These are phyloP conservation scores for Sisymbrium altissimum DNA, from an alignment of 345 rosid species.

Conservation along the genomic window DNA sequence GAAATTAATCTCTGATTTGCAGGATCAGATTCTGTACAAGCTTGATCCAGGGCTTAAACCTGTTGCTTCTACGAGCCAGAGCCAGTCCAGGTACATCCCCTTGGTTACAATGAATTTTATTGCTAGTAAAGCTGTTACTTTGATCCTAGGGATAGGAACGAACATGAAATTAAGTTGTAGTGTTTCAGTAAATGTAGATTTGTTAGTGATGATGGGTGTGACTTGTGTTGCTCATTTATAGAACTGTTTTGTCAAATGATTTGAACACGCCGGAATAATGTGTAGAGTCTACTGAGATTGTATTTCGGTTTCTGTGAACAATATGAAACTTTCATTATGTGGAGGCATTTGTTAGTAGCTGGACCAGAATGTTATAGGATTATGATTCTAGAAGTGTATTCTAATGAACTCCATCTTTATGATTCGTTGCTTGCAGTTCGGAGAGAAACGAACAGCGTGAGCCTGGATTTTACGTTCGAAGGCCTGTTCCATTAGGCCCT, in stretches of 20 bases:
- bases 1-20: slow-evolving; percentile 50
- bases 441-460: slow-evolving; percentile 39
- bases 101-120: no score
- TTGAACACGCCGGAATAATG: neutral
- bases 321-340: neutral
- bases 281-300: neutral
- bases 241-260: neutral
- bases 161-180: neutral
- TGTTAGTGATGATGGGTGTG: neutral
- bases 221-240: neutral
- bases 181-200: neutral
- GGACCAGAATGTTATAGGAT: neutral
- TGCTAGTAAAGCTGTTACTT: no score
- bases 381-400: neutral
- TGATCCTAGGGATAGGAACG: neutral
- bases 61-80: slow-evolving; percentile 28
- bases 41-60: slow-evolving; percentile 34
- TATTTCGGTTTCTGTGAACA: neutral
- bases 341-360: slow-evolving; percentile 10
- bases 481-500: slow-evolving; percentile 41
- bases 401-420: neutral
- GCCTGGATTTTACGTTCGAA: slow-evolving; percentile 18
- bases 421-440: slow-evolving; percentile 35
- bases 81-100: slow-evolving; percentile 34
- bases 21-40: slow-evolving; percentile 47